Base-by-base conservation (phyloP, 2,329 filamentous ascomycete species). In the Epichloe coenophiala region DNA sequence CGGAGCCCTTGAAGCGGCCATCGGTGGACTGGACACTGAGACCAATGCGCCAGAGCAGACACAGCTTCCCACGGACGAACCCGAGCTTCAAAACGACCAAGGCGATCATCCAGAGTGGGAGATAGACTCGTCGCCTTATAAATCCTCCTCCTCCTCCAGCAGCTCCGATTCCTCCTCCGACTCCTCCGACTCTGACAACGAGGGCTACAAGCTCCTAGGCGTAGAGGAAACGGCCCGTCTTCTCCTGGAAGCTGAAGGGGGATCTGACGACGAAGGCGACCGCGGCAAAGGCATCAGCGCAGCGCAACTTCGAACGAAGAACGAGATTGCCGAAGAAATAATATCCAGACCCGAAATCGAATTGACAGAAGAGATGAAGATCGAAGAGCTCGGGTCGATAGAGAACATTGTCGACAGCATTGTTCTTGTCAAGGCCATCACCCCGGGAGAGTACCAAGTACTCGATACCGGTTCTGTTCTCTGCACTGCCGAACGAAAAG, bases 381-480 rank as follows among this genome's bases (percentile, higher is more conserved):
- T 96, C 49, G 78, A 83, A 43, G 77, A 83, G 54, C 75, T 97
- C 6, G 93, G 93, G 19, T 68, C 71, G 7, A 77, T 96, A 9
- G 80, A 93, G 61, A 78, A 82, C 47, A 76, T 90, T 37, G 84
- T 97, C 27, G 88, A 88, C 40, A 88, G 83, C 56, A 81, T 84
- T 42, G 72, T 88, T 4, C 75, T 97, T 6, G 80, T 97, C 64
- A 86, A 84, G 62, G 90, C 86, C 35, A 83, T 81, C 48, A 84
- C 0, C 81, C 86, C 86, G 5, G 89, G 88, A 54, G 86, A 93
- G 61, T 87, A 89, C 56, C 82, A 85, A 59, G 89, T 95, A 0
- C 76, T 97, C 1, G 89, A 96, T 61, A 77, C 78, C 5, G 88
- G 87, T 33, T 94, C 90, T 0, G 78, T 94, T 3, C 76, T 98